Base-by-base conservation (phyloP, 257 asterid species). In the Nicotiana attenuata region DNA sequence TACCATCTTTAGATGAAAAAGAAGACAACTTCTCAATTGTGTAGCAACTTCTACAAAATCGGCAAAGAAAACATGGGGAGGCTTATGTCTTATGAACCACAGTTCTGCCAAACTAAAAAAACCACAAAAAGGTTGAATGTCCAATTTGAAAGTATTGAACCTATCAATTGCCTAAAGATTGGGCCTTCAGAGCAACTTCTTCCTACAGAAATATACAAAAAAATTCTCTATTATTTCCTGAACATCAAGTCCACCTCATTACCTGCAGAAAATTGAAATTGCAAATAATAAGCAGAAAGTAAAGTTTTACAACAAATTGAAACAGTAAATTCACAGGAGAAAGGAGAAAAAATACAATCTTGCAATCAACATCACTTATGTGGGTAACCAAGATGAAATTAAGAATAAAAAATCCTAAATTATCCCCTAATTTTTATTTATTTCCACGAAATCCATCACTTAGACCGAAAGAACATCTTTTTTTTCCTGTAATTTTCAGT, bases 11-110 rank as follows among this genome's bases (percentile, higher is more conserved):
- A 75, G 84, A 60, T 50, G 92, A 80, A 84, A 76, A 73, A 56
- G 92, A 84, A 87, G 76, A 81, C 97, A 93, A 80, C 88, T 87
- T 78, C 66, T 24, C 80, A 53, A 81, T 73, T 80, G 29, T 82
- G 28, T 6, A 81, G 56, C 22, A 65, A 73, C 31, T 55, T 77
- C 52, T 55, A n/a, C 59, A 56, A 80, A 35, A 61, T 41, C 65
- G 67, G 1, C 81, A 31, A 13, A 15, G 29, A 47, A 57, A 80
- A 35, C 61, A 47, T 47, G 60, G 61, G 61, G 61, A 35, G 78
- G 24, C 14, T 69, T 45, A 10, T 68, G 77, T n/a, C 77, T 69
- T 69, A 50, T 31, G 19, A 68, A 68, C 77, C 55, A 68, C 77
- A 68, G n/a, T 35, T 33, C 9, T 35, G 20, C 59, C 61, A 73